phyloP scores from a whole-genome alignment of 306 rosid genomes.

The Quercus aquifolioides region DNA sequence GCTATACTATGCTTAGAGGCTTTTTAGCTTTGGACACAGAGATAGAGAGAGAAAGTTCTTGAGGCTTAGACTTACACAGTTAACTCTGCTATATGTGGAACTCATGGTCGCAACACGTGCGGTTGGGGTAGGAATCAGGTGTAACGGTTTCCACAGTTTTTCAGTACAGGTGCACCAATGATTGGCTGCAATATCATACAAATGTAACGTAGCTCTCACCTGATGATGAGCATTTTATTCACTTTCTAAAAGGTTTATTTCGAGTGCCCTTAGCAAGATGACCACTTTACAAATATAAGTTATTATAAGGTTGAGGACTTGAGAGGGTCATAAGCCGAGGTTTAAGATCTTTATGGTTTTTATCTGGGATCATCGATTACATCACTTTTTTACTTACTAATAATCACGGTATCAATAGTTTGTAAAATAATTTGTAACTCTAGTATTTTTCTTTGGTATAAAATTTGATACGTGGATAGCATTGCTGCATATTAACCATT shows the following conservation, averaged over 20 bases:
- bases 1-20: constrained; percentile 5
- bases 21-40: not conserved
- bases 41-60: not conserved
- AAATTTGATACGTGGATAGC: too few species aligned
- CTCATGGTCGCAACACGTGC: constrained; percentile 29
- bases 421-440: too few species aligned
- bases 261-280: fast-evolving
- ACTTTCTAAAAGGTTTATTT: not conserved
- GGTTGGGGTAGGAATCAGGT: constrained; percentile 12
- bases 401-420: fast-evolving
- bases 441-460: too few species aligned
- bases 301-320: fast-evolving
- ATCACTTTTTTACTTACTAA: too few species aligned
- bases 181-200: too few species aligned
- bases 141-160: not conserved
- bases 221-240: not conserved
- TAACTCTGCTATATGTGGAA: not conserved
- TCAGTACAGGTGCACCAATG: not conserved
- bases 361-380: fast-evolving
- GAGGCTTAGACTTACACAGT: not conserved
- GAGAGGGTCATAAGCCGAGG: too few species aligned
- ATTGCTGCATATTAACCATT: too few species aligned
- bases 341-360: too few species aligned
- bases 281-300: fast-evolving
- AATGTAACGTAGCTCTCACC: not conserved